These are phyloP conservation scores for Chaetomium sp. DNA, from an alignment of 2,329 filamentous ascomycete genomes.

Conservation along the genomic window DNA sequence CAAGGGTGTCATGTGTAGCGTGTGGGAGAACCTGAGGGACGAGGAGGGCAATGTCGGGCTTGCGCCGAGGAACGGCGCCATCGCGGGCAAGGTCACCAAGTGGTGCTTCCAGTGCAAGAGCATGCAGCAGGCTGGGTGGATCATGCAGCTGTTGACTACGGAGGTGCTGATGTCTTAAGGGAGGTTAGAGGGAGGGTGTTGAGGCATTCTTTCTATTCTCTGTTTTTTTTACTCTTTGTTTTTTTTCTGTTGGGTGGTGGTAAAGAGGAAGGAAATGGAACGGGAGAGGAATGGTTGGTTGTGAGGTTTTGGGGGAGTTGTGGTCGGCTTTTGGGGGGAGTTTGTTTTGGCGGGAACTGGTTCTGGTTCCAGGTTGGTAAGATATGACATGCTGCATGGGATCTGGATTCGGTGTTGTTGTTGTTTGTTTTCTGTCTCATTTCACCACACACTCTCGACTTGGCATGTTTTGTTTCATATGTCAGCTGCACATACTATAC, in stretches of 20 bases:
- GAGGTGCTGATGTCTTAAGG: conserved; percentile 34
- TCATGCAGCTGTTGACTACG: conserved; percentile 55
- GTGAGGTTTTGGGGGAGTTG: not conserved
- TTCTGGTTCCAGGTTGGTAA: too few relatives aligned
- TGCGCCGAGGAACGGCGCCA: conserved; percentile 54
- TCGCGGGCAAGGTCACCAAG: conserved; percentile 60
- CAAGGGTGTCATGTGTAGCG: conserved; percentile 83
- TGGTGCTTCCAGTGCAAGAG: conserved; percentile 65
- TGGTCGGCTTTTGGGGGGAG: not conserved
- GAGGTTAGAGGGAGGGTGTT: not conserved
- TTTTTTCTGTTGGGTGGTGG: not conserved
- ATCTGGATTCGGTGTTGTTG: not conserved
- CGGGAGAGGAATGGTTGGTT: not conserved
- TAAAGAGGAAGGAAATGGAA: not conserved
- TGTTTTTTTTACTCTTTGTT: not conserved
- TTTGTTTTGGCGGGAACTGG: not conserved
- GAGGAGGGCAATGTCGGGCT: conserved; percentile 58
- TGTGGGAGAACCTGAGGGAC: conserved; percentile 77
- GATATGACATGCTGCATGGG: not conserved
- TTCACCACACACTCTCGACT: not conserved
- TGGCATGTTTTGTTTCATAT: not conserved
- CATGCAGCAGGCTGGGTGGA: conserved; percentile 56
- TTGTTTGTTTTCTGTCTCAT: not conserved
- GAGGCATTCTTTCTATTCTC: not conserved
- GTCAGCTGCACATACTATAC: conserved; percentile 14